Evolutionary conservation across 164 flowering plant species (phyloP).

Genomic region (grape (Vitis vinifera)): DNA sequence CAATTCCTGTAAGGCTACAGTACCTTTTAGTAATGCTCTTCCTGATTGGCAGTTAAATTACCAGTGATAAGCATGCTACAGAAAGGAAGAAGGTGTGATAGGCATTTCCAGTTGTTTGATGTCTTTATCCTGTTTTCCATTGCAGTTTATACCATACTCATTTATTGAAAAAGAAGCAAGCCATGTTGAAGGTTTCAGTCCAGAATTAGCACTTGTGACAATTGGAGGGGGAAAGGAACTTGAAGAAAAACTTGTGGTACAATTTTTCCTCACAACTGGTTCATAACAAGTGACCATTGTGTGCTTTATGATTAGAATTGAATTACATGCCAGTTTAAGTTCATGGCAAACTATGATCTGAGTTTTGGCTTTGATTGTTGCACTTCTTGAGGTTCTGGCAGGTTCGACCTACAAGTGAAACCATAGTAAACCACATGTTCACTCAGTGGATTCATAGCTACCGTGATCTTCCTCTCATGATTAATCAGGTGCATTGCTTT

Average conservation of each 20-base stretch:
- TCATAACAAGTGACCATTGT: neutral
- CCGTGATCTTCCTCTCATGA: conserved; percentile 97
- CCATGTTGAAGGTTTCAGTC: conserved; percentile 98
- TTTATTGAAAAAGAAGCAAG: conserved; percentile 99
- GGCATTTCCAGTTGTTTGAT: neutral
- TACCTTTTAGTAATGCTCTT: no score
- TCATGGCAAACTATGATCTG: conserved; percentile 25
- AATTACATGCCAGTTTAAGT: conserved; percentile 2
- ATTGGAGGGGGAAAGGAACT: conserved; percentile 98
- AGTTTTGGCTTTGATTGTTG: conserved; percentile 65
- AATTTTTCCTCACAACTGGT: neutral
- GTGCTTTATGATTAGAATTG: neutral
- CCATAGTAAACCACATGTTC: conserved; percentile 99
- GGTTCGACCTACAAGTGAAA: conserved; percentile 99
- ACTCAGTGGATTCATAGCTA: conserved; percentile 98
- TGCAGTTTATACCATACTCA: conserved; percentile 96
- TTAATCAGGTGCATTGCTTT: conserved; percentile 69
- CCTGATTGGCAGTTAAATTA: no score
- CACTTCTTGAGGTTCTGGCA: conserved; percentile 82
- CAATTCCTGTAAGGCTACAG: no score
- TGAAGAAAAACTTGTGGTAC: conserved; percentile 99
- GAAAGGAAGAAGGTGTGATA: no score
- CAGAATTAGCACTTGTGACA: conserved; percentile 95
- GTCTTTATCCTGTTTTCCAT: neutral
- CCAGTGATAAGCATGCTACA: no score